Evolutionary conservation across 768 basidiomycete genomes (phyloP).

Genomic region (Naganishia vishniacii): DNA sequence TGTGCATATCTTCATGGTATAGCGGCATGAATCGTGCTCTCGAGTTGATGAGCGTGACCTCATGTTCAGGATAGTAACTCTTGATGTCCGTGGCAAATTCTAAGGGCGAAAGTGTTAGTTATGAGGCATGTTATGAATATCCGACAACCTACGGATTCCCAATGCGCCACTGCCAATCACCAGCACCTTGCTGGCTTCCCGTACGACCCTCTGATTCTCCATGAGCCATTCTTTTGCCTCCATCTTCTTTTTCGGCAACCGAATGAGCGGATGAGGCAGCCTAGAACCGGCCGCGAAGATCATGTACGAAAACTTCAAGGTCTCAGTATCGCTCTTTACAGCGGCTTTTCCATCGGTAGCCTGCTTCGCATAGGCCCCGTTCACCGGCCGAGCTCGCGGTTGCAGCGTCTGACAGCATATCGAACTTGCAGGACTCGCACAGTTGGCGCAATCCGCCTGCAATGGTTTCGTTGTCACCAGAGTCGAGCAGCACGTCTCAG

Average conservation of each 20-base stretch:
- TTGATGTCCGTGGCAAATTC: conserved; percentile 50
- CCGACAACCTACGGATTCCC: conserved; percentile 45
- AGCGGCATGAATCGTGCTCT: conserved; percentile 46
- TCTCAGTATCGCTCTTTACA: conserved; percentile 37
- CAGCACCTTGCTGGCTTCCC: conserved; percentile 42
- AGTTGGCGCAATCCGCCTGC: conserved; percentile 10
- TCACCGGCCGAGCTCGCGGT: conserved; percentile 8
- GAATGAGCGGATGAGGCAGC: conserved; percentile 45
- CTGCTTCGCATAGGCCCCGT: neutral
- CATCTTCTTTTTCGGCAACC: conserved; percentile 43
- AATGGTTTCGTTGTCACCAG: conserved; percentile 7
- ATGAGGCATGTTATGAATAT: neutral
- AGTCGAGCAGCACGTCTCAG: conserved; percentile 23
- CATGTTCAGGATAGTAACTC: conserved; percentile 44
- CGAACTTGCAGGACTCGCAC: conserved; percentile 6
- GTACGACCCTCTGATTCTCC: conserved; percentile 37
- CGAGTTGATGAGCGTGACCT: conserved; percentile 49
- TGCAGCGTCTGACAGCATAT: conserved; percentile 18
- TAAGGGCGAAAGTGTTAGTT: conserved; percentile 3
- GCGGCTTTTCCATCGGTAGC: neutral
- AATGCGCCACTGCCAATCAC: conserved; percentile 51
- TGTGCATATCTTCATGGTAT: conserved; percentile 47
- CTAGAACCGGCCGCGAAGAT: conserved; percentile 46
- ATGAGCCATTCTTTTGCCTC: conserved; percentile 45
- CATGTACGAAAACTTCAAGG: conserved; percentile 43